Percentiles rank a stretch among this genome's conserved stretches.
Evolutionary conservation across 208 protist species (phyloP).

Genomic region (Crithidia thermophila): DNA sequence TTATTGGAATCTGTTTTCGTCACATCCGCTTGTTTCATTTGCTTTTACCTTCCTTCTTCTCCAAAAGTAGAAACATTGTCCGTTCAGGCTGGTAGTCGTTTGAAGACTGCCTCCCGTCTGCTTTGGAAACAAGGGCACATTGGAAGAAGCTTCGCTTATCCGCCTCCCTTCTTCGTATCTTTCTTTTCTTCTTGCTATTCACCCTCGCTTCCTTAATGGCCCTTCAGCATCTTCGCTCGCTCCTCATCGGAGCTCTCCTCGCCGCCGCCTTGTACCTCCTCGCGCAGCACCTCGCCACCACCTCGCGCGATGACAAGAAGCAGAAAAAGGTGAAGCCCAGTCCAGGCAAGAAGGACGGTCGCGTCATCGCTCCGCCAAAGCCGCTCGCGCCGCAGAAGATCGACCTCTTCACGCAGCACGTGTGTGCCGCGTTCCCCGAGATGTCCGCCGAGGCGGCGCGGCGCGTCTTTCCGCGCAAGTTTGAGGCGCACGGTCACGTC

Average conservation of each 20-base stretch:
- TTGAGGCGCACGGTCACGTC: slow-evolving; percentile 83
- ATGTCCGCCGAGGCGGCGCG: slow-evolving; percentile 28
- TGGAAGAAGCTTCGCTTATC: background rate
- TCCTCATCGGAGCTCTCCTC: slow-evolving; percentile 11
- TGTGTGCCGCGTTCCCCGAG: slow-evolving; percentile 19
- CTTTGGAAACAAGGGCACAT: too few species aligned
- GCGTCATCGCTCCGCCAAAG: too few species aligned
- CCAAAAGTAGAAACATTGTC: too few species aligned
- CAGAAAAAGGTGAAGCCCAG: background rate
- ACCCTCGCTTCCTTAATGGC: slow-evolving; percentile 3
- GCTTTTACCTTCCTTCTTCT: too few species aligned
- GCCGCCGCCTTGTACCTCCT: slow-evolving; percentile 9
- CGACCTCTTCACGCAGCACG: slow-evolving; percentile 50
- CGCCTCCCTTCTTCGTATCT: background rate
- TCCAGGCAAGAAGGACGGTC: too few species aligned
- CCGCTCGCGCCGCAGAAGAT: slow-evolving; percentile 50
- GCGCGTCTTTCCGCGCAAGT: slow-evolving; percentile 70
- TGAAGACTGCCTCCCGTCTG: too few species aligned
- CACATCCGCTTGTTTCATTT: too few species aligned
- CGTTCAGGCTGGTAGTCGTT: too few species aligned
- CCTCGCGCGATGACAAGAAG: background rate
- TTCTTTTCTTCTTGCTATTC: slow-evolving; percentile 5
- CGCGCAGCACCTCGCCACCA: background rate
- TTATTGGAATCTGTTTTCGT: too few species aligned
- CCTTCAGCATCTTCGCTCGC: background rate